These are phyloP conservation scores for Lactifluus pinguis DNA, from an alignment of 768 basidiomycete species.

Conservation along the genomic window DNA sequence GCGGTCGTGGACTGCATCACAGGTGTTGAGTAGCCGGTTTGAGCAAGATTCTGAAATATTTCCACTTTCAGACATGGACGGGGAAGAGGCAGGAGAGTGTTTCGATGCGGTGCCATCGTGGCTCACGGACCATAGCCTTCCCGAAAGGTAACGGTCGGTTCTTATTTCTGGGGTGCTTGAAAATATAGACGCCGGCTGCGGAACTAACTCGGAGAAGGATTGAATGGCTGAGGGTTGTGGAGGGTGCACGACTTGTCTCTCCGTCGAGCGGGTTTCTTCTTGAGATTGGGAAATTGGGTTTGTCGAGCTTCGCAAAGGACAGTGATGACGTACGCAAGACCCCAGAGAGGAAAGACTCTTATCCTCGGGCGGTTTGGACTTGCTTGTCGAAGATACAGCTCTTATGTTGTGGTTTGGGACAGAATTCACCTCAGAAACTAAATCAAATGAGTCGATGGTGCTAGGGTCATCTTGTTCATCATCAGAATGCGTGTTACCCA, in stretches of 20 bases:
- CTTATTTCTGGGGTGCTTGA: slow-evolving; percentile 3
- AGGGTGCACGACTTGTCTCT: not conserved
- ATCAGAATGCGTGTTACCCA: not conserved
- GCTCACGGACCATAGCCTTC: not conserved
- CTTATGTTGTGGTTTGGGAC: not conserved
- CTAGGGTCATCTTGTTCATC: not conserved
- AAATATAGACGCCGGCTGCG: not conserved
- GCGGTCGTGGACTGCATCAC: not conserved
- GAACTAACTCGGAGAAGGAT: not conserved
- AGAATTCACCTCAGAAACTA: not conserved
- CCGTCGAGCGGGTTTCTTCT: not conserved
- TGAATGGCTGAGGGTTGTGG: not conserved
- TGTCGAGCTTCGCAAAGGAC: not conserved
- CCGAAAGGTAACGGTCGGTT: not conserved
- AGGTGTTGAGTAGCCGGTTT: not conserved
- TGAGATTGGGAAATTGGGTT: not conserved
- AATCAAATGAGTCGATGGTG: not conserved
- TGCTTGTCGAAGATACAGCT: not conserved
- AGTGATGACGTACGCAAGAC: not conserved
- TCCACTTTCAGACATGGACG: not conserved
- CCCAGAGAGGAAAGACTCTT: not conserved
- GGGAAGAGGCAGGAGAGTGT: not conserved
- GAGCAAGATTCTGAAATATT: not conserved
- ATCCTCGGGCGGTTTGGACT: not conserved
- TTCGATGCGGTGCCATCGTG: not conserved